phyloP scores from a whole-genome alignment of 768 basidiomycete genomes.

The Russula sp. region DNA sequence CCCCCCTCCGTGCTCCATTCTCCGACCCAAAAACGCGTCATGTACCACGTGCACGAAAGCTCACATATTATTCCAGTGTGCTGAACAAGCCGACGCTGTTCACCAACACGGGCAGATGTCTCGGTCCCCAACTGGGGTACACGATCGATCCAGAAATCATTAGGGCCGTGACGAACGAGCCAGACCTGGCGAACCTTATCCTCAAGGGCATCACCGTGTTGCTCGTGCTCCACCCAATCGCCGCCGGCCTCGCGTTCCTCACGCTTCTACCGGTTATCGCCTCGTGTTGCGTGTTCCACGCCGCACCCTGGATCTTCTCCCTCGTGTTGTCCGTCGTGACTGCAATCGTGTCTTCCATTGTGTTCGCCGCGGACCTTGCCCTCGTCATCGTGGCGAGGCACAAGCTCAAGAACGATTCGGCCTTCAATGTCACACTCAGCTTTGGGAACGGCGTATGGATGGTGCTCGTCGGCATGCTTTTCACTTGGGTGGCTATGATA shows the following conservation, averaged over 20 bases:
- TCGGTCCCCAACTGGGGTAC: constrained; percentile 65
- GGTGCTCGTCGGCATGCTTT: constrained; percentile 48
- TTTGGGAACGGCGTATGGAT: constrained; percentile 76
- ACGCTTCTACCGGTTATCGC: constrained; percentile 36
- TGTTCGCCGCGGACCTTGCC: constrained; percentile 58
- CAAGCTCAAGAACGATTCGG: constrained; percentile 37
- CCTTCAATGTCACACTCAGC: constrained; percentile 39
- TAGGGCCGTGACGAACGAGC: constrained; percentile 39
- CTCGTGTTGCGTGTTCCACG: constrained; percentile 38
- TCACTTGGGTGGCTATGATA: constrained; percentile 57
- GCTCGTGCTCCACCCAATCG: constrained; percentile 65
- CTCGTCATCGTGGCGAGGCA: constrained; percentile 48
- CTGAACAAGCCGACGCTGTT: constrained; percentile 36
- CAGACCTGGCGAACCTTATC: constrained; percentile 40
- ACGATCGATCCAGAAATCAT: constrained; percentile 43
- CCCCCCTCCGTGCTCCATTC: background rate
- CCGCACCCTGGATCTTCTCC: constrained; percentile 45
- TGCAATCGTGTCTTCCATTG: constrained; percentile 47
- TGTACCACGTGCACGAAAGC: background rate
- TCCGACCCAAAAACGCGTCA: background rate
- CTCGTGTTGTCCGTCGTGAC: constrained; percentile 55
- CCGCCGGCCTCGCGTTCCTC: constrained; percentile 52
- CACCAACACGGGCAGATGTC: constrained; percentile 44
- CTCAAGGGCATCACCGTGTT: constrained; percentile 42
- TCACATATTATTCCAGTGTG: constrained; percentile 20